Conservation (phyloP, 345 rosid species). For the Zanthoxylum bungeanum region DNA sequence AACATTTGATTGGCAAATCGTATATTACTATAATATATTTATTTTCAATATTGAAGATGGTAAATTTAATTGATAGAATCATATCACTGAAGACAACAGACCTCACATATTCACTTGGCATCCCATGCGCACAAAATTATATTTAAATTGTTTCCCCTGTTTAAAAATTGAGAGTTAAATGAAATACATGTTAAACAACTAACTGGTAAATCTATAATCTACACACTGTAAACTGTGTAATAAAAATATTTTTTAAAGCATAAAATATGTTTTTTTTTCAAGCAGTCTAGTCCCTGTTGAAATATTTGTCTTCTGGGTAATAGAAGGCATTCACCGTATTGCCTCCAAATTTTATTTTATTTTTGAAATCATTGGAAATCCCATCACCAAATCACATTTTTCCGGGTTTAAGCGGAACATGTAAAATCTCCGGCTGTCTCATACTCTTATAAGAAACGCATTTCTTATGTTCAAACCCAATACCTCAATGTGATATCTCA, state of each 20-base stretch:
- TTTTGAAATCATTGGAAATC: no score
- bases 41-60: background rate
- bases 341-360: no score
- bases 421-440: no score
- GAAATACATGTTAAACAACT: background rate
- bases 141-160: no score
- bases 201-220: conserved; percentile 1
- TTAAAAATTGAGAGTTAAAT: no score
- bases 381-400: no score
- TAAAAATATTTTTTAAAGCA: background rate
- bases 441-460: no score
- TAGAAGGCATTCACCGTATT: conserved; percentile 19
- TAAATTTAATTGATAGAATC: no score
- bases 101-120: background rate
- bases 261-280: background rate
- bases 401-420: no score
- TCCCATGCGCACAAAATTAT: background rate
- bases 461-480: no score
- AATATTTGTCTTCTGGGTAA: conserved; percentile 26
- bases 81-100: background rate
- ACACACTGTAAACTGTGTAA: conserved; percentile 1
- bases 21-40: no score
- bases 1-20: background rate
- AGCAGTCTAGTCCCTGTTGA: conserved; percentile 15
- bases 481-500: no score